These are phyloP conservation scores for Fusarium marasasianum DNA, from an alignment of 2,329 filamentous ascomycete species.

Conservation along the genomic window DNA sequence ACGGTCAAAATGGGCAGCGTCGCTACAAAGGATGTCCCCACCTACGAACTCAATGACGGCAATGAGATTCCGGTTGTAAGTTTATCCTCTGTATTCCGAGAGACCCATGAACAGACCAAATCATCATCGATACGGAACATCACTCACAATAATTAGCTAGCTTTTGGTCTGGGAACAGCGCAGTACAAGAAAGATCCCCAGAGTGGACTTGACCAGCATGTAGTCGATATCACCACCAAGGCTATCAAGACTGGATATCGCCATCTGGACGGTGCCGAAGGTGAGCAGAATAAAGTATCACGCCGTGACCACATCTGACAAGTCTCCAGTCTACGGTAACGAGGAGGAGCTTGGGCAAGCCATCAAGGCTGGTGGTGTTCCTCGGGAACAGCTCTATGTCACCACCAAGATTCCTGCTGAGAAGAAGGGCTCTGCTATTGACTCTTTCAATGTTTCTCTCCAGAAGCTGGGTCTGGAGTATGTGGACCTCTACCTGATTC, in stretches of 20 bases:
- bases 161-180: constrained; percentile 78
- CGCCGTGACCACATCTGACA: neutral
- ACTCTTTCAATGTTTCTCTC: constrained; percentile 68
- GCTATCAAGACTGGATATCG: constrained; percentile 76
- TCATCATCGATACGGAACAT: neutral
- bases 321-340: constrained; percentile 64
- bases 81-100: neutral
- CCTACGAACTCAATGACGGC: constrained; percentile 77
- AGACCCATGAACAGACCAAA: neutral
- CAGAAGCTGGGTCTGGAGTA: constrained; percentile 74
- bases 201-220: constrained; percentile 63
- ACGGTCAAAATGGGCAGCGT: constrained; percentile 22
- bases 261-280: constrained; percentile 79
- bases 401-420: constrained; percentile 65
- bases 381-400: constrained; percentile 75
- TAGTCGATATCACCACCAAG: constrained; percentile 60
- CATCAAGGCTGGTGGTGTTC: constrained; percentile 72
- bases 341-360: constrained; percentile 76
- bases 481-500: constrained; percentile 76
- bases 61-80: constrained; percentile 75
- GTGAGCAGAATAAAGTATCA: constrained; percentile 49
- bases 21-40: constrained; percentile 55
- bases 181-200: constrained; percentile 62
- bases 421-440: constrained; percentile 53
- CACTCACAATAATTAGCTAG: constrained; percentile 59